Conservation (phyloP, 2,329 filamentous ascomycete species). For the Beauveria sp. region DNA sequence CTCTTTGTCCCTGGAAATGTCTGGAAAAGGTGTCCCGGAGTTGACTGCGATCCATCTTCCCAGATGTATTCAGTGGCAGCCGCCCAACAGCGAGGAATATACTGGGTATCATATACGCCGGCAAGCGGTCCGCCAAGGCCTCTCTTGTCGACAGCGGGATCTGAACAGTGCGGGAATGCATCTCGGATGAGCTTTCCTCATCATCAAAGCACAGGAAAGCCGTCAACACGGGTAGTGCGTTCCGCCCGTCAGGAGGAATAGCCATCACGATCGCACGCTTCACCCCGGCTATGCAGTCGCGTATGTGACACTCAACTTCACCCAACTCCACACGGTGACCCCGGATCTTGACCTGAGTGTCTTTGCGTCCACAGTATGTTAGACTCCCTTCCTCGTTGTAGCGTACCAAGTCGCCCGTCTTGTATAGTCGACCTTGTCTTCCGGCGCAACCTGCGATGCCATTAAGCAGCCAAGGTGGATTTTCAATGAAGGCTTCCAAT, state of each 20-base stretch:
- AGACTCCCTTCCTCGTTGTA: slow-evolving; percentile 28
- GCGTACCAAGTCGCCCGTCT: slow-evolving; percentile 39
- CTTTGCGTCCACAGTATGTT: slow-evolving; percentile 40
- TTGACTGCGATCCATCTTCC: slow-evolving; percentile 36
- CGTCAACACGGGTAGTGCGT: background rate
- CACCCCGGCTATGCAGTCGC: background rate
- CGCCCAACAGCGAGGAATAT: slow-evolving; percentile 31
- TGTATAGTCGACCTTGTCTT: slow-evolving; percentile 27
- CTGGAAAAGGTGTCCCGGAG: background rate
- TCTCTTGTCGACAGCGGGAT: background rate
- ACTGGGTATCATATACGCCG: slow-evolving; percentile 34
- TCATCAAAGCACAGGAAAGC: background rate
- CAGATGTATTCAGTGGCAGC: slow-evolving; percentile 34
- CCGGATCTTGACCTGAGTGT: slow-evolving; percentile 45
- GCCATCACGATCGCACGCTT: background rate
- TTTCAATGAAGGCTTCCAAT: slow-evolving; percentile 17
- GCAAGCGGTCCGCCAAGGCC: background rate
- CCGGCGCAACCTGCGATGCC: background rate
- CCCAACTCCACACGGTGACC: slow-evolving; percentile 43
- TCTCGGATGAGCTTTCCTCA: background rate
- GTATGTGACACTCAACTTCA: slow-evolving; percentile 6
- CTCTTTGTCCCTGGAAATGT: background rate
- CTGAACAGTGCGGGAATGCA: background rate
- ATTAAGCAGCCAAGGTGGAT: background rate
- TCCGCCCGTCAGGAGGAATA: background rate